Evolutionary conservation across 352 stramenopile species (phyloP), one percentile per base, ranked within the genome.

Genomic region (Thalassiosira allenii): DNA sequence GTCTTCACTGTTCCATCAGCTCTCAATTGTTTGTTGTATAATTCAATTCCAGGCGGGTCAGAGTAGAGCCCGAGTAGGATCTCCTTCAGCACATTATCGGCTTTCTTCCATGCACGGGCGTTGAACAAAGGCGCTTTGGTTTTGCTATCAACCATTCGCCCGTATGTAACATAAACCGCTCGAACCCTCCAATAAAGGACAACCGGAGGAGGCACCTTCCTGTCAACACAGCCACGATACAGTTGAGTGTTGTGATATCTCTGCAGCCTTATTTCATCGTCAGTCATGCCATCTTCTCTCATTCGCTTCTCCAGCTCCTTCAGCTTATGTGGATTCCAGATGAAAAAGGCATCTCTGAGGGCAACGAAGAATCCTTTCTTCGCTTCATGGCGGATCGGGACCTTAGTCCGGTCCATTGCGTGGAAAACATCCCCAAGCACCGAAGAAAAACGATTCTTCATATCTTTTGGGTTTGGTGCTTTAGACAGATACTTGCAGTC

Each of bases 341-440:
- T 33, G 29, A 81, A 63, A 49, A 82, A 83, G 5, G 69, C 69
- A n/a, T 89, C 69, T 33, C 56, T 47, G 11, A 80, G 49, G 23
- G 79, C 64, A 54, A 78, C 58, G 51, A 62, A 70, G 32, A 67
- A 86, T 47, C 2, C 64, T 40, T 89, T 89, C 37, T 83, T 80
- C 43, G 59, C 58, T 27, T 86, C 70, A 58, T 88, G 83, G 8
- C 70, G 47, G 11, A 77, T 68, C 40, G 79, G 79, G 9, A 86
- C 62, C n/a, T 84, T 84, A 23, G 64, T 17, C 23, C 72, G 44
- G 67, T 87, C 69, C 62, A 87, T 84, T 14, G 56, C 49, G 69
- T 89, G 81, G 61, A 80, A 89, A n/a, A 34, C 63, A 74, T 89
- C 82, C 20, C 77, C 77, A 41, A 89, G 20, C 14, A 84, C 61